phyloP scores from a whole-genome alignment of 176 grass and related monocot genomes.

The Metroxylon sagu region DNA sequence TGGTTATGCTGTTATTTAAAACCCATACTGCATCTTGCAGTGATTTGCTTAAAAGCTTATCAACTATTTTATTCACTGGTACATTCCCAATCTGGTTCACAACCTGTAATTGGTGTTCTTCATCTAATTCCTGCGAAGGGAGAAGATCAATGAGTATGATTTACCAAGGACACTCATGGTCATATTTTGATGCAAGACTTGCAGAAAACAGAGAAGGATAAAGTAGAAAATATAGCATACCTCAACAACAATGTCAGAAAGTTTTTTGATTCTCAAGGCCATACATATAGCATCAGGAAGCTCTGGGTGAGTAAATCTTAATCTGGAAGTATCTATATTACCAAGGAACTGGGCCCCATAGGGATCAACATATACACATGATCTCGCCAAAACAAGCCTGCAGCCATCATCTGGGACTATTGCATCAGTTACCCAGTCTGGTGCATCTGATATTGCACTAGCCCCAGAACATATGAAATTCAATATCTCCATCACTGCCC shows the following conservation, averaged over 20 bases:
- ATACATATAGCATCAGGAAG: conserved; percentile 71
- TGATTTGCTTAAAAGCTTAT: conserved; percentile 61
- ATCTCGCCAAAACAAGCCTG: conserved; percentile 76
- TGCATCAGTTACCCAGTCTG: conserved; percentile 45
- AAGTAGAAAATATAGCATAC: conserved; percentile 21
- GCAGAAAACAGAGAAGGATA: too few relatives aligned
- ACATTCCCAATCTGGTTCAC: conserved; percentile 63
- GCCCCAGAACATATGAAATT: conserved; percentile 68
- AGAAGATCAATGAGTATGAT: conserved; percentile 2
- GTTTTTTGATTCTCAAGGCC: conserved; percentile 61
- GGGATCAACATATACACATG: conserved; percentile 86
- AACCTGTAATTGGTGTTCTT: conserved; percentile 39
- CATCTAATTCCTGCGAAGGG: conserved; percentile 73
- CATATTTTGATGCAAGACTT: too few relatives aligned
- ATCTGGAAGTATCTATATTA: conserved; percentile 69
- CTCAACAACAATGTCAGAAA: conserved; percentile 81
- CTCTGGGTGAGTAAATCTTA: conserved; percentile 86
- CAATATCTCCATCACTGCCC: conserved; percentile 83
- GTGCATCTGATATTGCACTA: conserved; percentile 29
- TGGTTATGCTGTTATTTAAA: conserved; percentile 51
- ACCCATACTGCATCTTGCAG: conserved; percentile 54
- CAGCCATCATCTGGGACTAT: conserved; percentile 98
- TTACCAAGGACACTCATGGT: too few relatives aligned
- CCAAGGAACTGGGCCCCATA: conserved; percentile 59
- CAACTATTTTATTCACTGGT: conserved; percentile 44